Evolutionary conservation across 768 basidiomycete species (phyloP).

Genomic region (Boletus rex-veris): DNA sequence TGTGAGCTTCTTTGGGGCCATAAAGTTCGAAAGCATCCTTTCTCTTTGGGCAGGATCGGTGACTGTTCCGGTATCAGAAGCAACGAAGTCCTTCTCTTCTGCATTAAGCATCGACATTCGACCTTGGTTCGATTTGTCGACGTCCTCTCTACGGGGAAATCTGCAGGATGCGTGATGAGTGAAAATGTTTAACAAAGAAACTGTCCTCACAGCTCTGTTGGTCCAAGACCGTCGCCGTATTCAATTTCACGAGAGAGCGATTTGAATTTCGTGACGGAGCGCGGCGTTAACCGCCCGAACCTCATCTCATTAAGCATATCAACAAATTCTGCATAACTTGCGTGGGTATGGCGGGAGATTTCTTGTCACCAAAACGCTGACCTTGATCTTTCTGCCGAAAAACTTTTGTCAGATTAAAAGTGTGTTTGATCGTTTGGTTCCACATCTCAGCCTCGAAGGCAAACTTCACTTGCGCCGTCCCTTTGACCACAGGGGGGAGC

Average conservation of each 20-base stretch:
- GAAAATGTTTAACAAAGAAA: neutral
- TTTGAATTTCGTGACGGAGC: constrained; percentile 70
- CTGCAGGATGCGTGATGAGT: constrained; percentile 37
- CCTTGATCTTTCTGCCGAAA: constrained; percentile 93
- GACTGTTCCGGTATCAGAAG: constrained; percentile 64
- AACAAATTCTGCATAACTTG: constrained; percentile 66
- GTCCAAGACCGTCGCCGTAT: constrained; percentile 77
- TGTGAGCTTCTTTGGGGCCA: constrained; percentile 71
- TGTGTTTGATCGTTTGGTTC: constrained; percentile 69
- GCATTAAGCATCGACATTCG: constrained; percentile 63
- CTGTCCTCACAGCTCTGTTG: constrained; percentile 80
- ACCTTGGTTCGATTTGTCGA: constrained; percentile 74
- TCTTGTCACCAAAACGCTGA: constrained; percentile 31
- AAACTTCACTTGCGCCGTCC: constrained; percentile 62
- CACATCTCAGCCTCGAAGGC: constrained; percentile 88
- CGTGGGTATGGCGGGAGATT: neutral
- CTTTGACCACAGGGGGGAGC: constrained; percentile 84
- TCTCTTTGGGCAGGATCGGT: constrained; percentile 53
- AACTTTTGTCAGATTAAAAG: constrained; percentile 92
- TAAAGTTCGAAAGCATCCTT: constrained; percentile 85
- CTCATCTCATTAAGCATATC: constrained; percentile 99
- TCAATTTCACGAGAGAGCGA: constrained; percentile 63
- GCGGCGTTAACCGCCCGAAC: constrained; percentile 65
- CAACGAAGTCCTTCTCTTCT: constrained; percentile 48
- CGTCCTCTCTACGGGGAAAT: constrained; percentile 89